Percentiles rank a stretch among this genome's conserved stretches.
phyloP scores from a whole-genome alignment of 139 green algal species.

The Klebsormidium nitens region DNA sequence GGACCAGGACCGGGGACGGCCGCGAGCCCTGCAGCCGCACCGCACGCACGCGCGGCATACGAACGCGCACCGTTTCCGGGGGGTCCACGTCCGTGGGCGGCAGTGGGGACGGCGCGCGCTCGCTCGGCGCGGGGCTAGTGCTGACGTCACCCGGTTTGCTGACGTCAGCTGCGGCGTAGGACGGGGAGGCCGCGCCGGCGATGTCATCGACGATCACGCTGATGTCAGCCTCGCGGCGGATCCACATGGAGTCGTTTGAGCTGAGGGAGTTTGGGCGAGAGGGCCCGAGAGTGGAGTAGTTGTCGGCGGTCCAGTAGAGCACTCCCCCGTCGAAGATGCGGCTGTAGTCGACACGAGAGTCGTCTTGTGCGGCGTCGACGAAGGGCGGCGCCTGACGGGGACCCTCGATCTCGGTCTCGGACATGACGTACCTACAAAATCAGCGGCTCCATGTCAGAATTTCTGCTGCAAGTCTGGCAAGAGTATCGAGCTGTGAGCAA shows the following conservation, averaged over 20 bases:
- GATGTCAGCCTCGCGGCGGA: conserved; percentile 16
- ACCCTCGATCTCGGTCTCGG: not conserved
- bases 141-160: too few relatives aligned
- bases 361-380: not conserved
- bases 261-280: not conserved
- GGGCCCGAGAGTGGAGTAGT: conserved; percentile 12
- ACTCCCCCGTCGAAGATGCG: conserved; percentile 28
- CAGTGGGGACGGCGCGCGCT: too few relatives aligned
- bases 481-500: too few relatives aligned
- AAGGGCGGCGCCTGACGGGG: not conserved
- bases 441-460: not conserved
- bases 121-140: too few relatives aligned
- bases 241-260: conserved; percentile 28
- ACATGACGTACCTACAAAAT: not conserved
- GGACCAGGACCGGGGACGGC: too few relatives aligned
- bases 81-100: too few relatives aligned
- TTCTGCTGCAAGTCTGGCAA: too few relatives aligned
- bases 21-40: too few relatives aligned
- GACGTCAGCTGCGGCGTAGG: too few relatives aligned
- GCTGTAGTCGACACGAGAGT: conserved; percentile 24
- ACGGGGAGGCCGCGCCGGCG: not conserved
- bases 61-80: too few relatives aligned
- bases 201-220: conserved; percentile 25
- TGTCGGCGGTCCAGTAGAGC: conserved; percentile 28
- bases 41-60: too few relatives aligned